Evolutionary conservation across 371 early-diverging fungal species (phyloP).

Genomic region (Rhizopus delemar): DNA sequence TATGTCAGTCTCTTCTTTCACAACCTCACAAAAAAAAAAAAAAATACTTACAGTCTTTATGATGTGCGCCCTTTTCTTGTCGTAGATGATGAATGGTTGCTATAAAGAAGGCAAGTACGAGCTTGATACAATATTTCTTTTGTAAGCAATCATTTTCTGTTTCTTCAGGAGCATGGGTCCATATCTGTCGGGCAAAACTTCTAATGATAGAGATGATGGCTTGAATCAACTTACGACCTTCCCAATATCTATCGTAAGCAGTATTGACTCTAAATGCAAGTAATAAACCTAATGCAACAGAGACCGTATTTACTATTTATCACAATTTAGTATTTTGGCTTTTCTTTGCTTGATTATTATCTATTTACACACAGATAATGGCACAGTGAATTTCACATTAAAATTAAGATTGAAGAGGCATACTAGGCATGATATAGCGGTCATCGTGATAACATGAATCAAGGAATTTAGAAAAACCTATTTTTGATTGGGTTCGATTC

Average conservation of each 20-base stretch:
- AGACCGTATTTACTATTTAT: slow-evolving; percentile 48
- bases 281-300: slow-evolving; percentile 69
- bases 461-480: slow-evolving; percentile 39
- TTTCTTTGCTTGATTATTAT: background rate
- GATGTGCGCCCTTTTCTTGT: slow-evolving; percentile 63
- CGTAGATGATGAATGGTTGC: slow-evolving; percentile 76
- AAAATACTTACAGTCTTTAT: slow-evolving; percentile 43
- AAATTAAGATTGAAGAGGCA: slow-evolving; percentile 31
- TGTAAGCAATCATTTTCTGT: slow-evolving; percentile 51
- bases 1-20: background rate
- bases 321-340: background rate
- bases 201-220: slow-evolving; percentile 58
- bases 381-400: slow-evolving; percentile 30
- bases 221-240: slow-evolving; percentile 71
- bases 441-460: slow-evolving; percentile 29
- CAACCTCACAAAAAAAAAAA: too few relatives aligned
- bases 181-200: slow-evolving; percentile 65
- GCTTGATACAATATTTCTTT: slow-evolving; percentile 70
- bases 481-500: background rate
- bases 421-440: slow-evolving; percentile 29
- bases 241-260: slow-evolving; percentile 78
- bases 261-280: slow-evolving; percentile 81
- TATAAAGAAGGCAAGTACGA: slow-evolving; percentile 68
- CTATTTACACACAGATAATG: slow-evolving; percentile 43
- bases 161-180: slow-evolving; percentile 59